phyloP scores from a whole-genome alignment of 2,329 filamentous ascomycete genomes.

The Ascochyta koolunga region DNA sequence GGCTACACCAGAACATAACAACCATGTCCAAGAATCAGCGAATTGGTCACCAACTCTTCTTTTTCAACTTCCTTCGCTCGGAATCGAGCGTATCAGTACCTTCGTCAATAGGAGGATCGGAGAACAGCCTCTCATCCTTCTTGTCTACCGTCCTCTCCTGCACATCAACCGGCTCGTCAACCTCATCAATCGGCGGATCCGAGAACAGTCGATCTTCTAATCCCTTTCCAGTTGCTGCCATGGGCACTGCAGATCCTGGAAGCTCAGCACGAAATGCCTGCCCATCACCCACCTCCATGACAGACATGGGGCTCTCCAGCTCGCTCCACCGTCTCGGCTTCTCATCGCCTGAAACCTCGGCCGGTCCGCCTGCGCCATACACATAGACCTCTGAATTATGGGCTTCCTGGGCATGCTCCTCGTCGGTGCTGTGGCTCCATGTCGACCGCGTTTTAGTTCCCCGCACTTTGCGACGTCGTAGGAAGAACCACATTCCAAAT shows the following conservation, averaged over 20 bases:
- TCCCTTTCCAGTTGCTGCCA: not conserved
- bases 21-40: not conserved
- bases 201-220: constrained; percentile 18
- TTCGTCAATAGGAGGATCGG: constrained; percentile 8
- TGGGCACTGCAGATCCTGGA: constrained; percentile 15
- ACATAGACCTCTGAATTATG: constrained; percentile 9
- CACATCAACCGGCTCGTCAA: constrained; percentile 2
- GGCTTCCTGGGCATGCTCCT: constrained; percentile 16
- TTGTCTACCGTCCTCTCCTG: constrained; percentile 5
- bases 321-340: constrained; percentile 14
- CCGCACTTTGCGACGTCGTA: constrained; percentile 16
- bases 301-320: constrained; percentile 17
- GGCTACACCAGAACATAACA: not conserved
- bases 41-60: not conserved
- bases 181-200: constrained; percentile 21
- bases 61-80: not conserved
- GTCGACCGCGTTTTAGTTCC: constrained; percentile 7
- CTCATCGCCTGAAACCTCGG: constrained; percentile 7
- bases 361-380: not conserved
- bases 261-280: constrained; percentile 20
- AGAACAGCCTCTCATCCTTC: constrained; percentile 13
- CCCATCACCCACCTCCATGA: constrained; percentile 13
- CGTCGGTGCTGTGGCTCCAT: constrained; percentile 15
- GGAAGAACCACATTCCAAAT: constrained; percentile 19
- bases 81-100: not conserved